These are phyloP conservation scores for Ensete glaucum DNA, from an alignment of 176 grass and related monocot genomes.

Conservation along the genomic window DNA sequence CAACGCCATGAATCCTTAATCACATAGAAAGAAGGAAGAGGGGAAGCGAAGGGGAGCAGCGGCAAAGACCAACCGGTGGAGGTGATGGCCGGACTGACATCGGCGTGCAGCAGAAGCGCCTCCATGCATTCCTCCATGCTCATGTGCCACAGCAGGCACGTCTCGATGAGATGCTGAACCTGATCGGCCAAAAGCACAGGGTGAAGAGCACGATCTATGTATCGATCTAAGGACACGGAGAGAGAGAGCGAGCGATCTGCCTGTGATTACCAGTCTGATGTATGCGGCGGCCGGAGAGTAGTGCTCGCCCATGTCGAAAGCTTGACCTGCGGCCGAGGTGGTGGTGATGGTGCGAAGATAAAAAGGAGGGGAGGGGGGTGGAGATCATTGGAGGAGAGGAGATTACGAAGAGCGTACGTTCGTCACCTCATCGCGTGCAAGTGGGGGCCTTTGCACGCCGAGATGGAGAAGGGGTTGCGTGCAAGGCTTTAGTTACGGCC, in stretches of 20 bases:
- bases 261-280: neutral
- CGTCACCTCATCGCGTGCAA: too few species aligned
- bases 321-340: neutral
- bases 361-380: neutral
- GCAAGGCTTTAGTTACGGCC: too few species aligned
- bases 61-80: slow-evolving; percentile 43
- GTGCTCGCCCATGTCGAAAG: neutral
- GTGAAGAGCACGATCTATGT: neutral
- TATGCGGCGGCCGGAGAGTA: neutral
- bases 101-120: slow-evolving; percentile 51
- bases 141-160: slow-evolving; percentile 70
- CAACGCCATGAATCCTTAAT: neutral
- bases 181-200: neutral
- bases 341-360: neutral
- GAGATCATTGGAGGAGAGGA: neutral
- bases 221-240: neutral
- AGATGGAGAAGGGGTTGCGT: too few species aligned
- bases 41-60: neutral
- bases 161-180: slow-evolving; percentile 89
- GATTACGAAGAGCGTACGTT: neutral
- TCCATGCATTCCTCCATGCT: slow-evolving; percentile 92
- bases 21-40: neutral
- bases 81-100: slow-evolving; percentile 51
- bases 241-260: neutral
- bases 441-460: too few species aligned